Evolutionary conservation across 2,329 filamentous ascomycete species (phyloP), one percentile per base, ranked within the genome.

Genomic region (Malbranchea zuffiana): DNA sequence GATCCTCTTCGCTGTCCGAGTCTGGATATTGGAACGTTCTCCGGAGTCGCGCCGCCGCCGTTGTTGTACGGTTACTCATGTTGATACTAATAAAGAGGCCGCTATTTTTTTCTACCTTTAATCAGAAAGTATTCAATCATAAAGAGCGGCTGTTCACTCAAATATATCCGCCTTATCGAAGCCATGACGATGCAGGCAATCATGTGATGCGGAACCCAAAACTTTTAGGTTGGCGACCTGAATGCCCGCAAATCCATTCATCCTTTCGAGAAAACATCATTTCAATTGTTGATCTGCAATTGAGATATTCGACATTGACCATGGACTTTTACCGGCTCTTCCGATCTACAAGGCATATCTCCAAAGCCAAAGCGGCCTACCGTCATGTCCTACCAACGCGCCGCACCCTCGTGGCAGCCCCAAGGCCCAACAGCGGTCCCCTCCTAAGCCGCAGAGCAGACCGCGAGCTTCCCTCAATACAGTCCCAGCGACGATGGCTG

Each of bases 11-110:
- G 44, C 69, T 65, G 32, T 69, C 68, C 50, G 80, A 75, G 39
- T 65, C 60, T 3, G 80, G 80, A 61, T 88, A 90, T 43, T 72
- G 74, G 61, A 92, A 90, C 6, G 82, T 80, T 50, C 73, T 80
- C 51, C 86, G 78, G 29, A 90, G 65, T 44, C 82, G 77, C 35
- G 81, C 65, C 26, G 71, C 32, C n/a, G 40, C 23, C 44, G 43
- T 46, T 19, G 28, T 31, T 15, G 4, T 13, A n/a, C 10, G 11
- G 7, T 25, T n/a, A 25, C 23, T n/a, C 23, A 25, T 25, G 6
- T 25, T 25, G 7, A n/a, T n/a, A n/a, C n/a, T n/a, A n/a, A n/a
- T n/a, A n/a, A n/a, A n/a, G n/a, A n/a, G n/a, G n/a, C n/a, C n/a
- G n/a, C n/a, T n/a, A n/a, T n/a, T n/a, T n/a, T n/a, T n/a, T n/a